Evolutionary conservation across 1,284 basidiomycete genomes (phyloP).

Genomic region (Ceratobasidium sp.): DNA sequence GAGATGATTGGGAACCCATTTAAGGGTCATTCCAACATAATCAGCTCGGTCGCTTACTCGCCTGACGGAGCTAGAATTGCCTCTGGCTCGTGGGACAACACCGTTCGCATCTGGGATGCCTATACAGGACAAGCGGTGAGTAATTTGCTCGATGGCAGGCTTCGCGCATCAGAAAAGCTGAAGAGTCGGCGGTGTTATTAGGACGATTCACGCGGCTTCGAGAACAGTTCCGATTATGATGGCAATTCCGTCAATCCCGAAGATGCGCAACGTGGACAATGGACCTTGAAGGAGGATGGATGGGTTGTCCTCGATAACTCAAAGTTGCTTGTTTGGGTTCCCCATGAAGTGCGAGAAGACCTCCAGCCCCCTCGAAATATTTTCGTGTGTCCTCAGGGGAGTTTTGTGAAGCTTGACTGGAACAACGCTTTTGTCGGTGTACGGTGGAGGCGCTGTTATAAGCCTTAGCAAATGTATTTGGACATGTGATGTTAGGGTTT

Average conservation of each 20-base stretch:
- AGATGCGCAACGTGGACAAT: background rate
- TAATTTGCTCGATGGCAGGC: background rate
- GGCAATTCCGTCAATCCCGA: too few species aligned
- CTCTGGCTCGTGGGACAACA: background rate
- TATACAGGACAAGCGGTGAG: background rate
- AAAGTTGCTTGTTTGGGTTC: background rate
- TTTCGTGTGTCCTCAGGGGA: background rate
- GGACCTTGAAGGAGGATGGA: constrained; percentile 2
- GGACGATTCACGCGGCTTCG: background rate
- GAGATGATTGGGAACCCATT: background rate
- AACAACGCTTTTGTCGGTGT: too few species aligned
- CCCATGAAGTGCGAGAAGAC: constrained; percentile 1
- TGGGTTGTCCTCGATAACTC: background rate
- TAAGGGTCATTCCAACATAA: background rate
- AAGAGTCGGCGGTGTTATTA: background rate
- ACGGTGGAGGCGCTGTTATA: too few species aligned
- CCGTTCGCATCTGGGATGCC: constrained; percentile 4
- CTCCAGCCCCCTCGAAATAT: background rate
- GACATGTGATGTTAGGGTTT: too few species aligned
- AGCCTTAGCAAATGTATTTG: too few species aligned
- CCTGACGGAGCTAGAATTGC: background rate
- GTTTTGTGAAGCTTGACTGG: too few species aligned
- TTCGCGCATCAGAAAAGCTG: background rate
- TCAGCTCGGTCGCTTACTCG: background rate
- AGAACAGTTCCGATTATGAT: background rate